phyloP scores from a whole-genome alignment of 371 early-diverging fungal genomes.

The Entomophthora muscae region DNA sequence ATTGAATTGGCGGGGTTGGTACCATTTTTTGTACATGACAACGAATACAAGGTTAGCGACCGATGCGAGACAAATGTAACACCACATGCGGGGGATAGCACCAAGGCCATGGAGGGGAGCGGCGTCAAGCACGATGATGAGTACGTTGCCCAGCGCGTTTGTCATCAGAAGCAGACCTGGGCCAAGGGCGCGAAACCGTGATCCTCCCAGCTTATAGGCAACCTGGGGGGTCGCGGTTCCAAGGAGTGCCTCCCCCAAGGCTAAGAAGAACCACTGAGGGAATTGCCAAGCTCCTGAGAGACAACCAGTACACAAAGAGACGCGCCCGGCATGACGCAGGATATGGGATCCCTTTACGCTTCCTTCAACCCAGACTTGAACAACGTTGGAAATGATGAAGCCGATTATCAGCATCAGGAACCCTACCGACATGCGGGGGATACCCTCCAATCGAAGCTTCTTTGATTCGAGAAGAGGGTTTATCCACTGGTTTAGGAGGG shows the following conservation, averaged over 20 bases:
- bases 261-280: conserved; percentile 39
- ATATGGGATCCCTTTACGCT: not conserved
- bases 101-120: not conserved
- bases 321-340: not conserved
- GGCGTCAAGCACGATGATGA: not conserved
- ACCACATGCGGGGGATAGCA: not conserved
- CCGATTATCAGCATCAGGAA: not conserved
- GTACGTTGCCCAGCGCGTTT: not conserved
- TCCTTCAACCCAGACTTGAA: not conserved
- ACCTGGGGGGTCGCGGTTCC: not conserved
- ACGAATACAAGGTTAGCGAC: not conserved
- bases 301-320: conserved; percentile 11
- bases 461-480: not conserved
- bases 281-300: conserved; percentile 25
- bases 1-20: no score
- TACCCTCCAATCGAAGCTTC: not conserved
- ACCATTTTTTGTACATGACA: not conserved
- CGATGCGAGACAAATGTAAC: not conserved
- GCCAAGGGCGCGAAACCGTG: not conserved
- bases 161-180: not conserved
- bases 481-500: not conserved
- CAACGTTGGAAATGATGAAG: not conserved
- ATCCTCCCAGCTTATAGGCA: not conserved
- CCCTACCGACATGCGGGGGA: not conserved
- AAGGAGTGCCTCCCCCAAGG: conserved; percentile 40